Base-by-base conservation (phyloP, 2,329 filamentous ascomycete species). In the Biscogniauxia mediterranea region DNA sequence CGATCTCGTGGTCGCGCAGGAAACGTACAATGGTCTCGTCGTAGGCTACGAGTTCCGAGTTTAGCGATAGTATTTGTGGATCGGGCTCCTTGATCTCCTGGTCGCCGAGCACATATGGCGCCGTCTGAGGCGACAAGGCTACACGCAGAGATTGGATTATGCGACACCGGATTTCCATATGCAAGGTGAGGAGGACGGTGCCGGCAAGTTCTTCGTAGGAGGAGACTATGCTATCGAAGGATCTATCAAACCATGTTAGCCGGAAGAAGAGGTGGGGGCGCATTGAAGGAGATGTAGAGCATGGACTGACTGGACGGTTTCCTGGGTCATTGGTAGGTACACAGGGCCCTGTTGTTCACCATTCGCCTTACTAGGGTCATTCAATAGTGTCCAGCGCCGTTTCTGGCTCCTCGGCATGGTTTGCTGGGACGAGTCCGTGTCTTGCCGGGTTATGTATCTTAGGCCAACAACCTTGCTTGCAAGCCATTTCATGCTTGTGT, bases 401-500 rank as follows among this genome's bases (percentile, higher is more conserved):
- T 84, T 88, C 61, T 89, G 86, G 69, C 84, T 75, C 63, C 81
- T 82, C 15, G 81, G 77, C 54, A 85, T 69, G 38, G 78, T 81
- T 46, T 82, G 81, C 51, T 82, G 78, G 65, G 87, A 84, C 32
- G 86, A 87, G 74, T 92, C 87, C 46, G 86, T 85, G 53, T 91
- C 87, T 63, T 89, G 87, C 57, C 84, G 82, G 20, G 91, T 94
- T 70, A 97, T 92, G 71, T 94, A 89, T 51, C 95, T 86, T 57
- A 99, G 82, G 60, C 91, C 83, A n/a, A 83, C 80, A 51, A 96
- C 87, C 77, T 94, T 95, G 68, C 89, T 89, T 20, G 91, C 88
- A 42, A 99, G 85, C 95, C 95, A 99, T 80, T 96, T 95, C 92
- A 98, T 96, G 79, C 93, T 97, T 55, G 93, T 97, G 75, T 97